Conservation (phyloP, 331 rosid genomes). For the Malus hybrid region DNA sequence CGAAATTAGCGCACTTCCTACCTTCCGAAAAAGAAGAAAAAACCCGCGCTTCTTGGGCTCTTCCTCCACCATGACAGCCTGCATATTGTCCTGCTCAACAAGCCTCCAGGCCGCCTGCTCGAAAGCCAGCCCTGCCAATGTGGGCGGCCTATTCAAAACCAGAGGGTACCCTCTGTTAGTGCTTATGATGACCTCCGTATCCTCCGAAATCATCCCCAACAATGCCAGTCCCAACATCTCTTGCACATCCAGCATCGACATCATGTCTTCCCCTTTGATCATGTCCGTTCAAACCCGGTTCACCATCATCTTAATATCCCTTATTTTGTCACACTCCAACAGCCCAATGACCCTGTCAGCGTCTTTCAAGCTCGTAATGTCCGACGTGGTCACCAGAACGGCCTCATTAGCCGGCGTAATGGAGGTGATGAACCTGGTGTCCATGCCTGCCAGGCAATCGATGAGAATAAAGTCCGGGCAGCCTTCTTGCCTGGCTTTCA, state of each 20-base stretch:
- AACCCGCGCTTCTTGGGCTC: slow-evolving; percentile 68
- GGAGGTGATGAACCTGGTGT: slow-evolving; percentile 91
- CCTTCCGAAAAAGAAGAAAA: slow-evolving; percentile 88
- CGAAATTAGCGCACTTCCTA: slow-evolving; percentile 1
- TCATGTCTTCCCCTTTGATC: slow-evolving; percentile 97
- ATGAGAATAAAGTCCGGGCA: slow-evolving; percentile 77
- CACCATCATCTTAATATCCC: slow-evolving; percentile 95
- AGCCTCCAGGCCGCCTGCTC: slow-evolving; percentile 99
- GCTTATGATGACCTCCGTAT: slow-evolving; percentile 80
- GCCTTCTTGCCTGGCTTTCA: slow-evolving; percentile 53
- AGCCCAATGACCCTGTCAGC: slow-evolving; percentile 88
- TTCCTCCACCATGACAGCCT: slow-evolving; percentile 85
- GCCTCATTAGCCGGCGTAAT: slow-evolving; percentile 97
- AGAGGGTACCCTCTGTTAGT: slow-evolving; percentile 87
- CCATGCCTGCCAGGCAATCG: slow-evolving; percentile 95
- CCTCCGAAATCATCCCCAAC: slow-evolving; percentile 85
- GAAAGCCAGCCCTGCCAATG: slow-evolving; percentile 90
- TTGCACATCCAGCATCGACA: slow-evolving; percentile 92
- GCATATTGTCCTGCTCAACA: slow-evolving; percentile 93
- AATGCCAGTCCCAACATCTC: slow-evolving; percentile 90
- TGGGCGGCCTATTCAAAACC: slow-evolving; percentile 84
- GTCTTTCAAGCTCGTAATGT: slow-evolving; percentile 74
- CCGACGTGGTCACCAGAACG: slow-evolving; percentile 78
- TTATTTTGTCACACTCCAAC: slow-evolving; percentile 85
- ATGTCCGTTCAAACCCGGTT: slow-evolving; percentile 89